Evolutionary conservation across 164 flowering plant species (phyloP), one percentile per base, ranked within the genome.

Genomic region (Magnolia changhungtana): DNA sequence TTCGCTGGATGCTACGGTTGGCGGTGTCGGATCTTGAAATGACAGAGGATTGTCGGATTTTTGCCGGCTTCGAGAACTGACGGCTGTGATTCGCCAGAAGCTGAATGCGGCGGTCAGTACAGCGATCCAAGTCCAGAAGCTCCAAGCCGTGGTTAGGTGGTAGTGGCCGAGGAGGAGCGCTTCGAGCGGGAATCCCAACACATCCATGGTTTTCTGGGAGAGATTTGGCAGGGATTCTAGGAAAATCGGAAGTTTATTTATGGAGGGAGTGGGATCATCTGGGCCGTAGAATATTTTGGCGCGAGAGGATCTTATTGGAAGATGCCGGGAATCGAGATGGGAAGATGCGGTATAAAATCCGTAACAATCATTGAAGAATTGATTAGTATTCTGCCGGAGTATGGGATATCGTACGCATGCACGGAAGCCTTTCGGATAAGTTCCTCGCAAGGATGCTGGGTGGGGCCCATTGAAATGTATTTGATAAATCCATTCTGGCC

Each of bases 21-120:
- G 18, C 61, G 16, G 61, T 2, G 18, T 24, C 50, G 7, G 19
- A 69, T 1, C 27, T 7, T 69, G 72, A 14, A 29, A 45, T 3
- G 51, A 24, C 2, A 0, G 72, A 45, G 4, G 7, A 14, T 8
- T 7, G 72, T 27, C 49, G 72, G 51, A 29, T 69, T 69, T 69
- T 3, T 16, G 49, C 9, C 50, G 19, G 19, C 24, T 2, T 14
- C 20, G 72, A 27, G 51, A 29, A 19, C 72, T 11, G 11, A 14
- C 72, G 72, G 67, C 20, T 24, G 19, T 59, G 75, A 73, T 73
- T 29, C 75, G 51, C 75, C 75, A 73, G 37, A 55, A 29, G 75
- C 75, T 61, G 37, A 73, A 13, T 8, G 49, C 75, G 64, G 75
- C 75, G 50, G 75, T 59, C 45, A 73, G 49, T 11, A 73, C n/a